phyloP scores from a whole-genome alignment of 805 yeast genomes.

The Metschnikowia borealis region DNA sequence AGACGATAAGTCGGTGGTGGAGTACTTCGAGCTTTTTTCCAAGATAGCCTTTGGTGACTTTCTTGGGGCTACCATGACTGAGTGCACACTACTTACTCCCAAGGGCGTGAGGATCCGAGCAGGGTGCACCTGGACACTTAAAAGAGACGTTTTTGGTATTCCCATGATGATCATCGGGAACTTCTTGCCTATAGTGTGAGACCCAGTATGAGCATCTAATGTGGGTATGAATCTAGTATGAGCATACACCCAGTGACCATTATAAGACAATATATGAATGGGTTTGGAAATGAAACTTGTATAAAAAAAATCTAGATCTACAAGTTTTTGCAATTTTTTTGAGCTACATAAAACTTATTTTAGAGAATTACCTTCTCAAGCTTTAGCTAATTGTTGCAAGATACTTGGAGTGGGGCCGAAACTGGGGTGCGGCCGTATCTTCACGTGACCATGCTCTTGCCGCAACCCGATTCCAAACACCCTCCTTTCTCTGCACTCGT shows the following conservation, averaged over 20 bases:
- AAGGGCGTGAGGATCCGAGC: constrained; percentile 59
- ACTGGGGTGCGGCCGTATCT: constrained; percentile 1
- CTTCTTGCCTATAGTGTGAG: constrained; percentile 69
- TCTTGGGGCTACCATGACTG: constrained; percentile 79
- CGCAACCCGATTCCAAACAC: constrained; percentile 1
- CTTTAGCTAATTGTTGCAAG: too few species aligned
- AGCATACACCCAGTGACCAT: too few species aligned
- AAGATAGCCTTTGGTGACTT: constrained; percentile 89
- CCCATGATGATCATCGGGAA: constrained; percentile 97
- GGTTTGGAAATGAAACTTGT: too few species aligned
- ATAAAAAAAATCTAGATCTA: too few species aligned
- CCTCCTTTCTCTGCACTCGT: neutral
- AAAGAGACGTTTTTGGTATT: constrained; percentile 91
- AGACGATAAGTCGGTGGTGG: constrained; percentile 83
- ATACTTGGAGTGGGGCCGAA: too few species aligned
- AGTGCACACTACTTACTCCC: constrained; percentile 73
- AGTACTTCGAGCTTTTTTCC: constrained; percentile 81
- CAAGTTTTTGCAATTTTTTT: too few species aligned
- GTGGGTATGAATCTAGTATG: too few species aligned
- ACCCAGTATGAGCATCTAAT: too few species aligned
- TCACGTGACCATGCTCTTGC: neutral
- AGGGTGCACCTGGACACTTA: constrained; percentile 86
- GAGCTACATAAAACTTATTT: too few species aligned
- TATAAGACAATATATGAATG: too few species aligned
- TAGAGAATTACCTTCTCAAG: too few species aligned